These are phyloP conservation scores for Trifolium fragiferum DNA, from an alignment of 306 rosid species.

Conservation along the genomic window DNA sequence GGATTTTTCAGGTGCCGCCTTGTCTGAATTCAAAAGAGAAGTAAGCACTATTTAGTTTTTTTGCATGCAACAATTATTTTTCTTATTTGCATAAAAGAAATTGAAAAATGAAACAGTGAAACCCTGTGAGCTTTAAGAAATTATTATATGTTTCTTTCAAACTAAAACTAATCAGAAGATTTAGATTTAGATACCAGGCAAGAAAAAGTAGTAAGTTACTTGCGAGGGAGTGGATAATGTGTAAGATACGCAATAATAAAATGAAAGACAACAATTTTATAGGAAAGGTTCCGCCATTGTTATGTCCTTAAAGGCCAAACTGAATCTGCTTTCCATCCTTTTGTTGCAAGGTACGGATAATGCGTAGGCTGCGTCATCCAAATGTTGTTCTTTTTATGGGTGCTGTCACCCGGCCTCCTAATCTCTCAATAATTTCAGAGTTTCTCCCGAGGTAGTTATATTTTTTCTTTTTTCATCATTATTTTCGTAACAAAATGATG, in stretches of 20 bases:
- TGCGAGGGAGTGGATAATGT: neutral
- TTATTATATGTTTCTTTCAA: conserved; percentile 17
- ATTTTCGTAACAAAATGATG: conserved; percentile 16
- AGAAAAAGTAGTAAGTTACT: conserved; percentile 22
- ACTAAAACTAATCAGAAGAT: conserved; percentile 30
- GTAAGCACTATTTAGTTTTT: conserved; percentile 59
- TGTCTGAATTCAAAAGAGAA: conserved; percentile 99
- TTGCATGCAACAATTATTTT: conserved; percentile 21
- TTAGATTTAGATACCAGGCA: conserved; percentile 1
- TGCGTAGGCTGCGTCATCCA: conserved; percentile 98
- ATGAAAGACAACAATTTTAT: conserved; percentile 17
- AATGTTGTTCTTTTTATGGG: conserved; percentile 98
- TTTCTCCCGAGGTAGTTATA: conserved; percentile 85
- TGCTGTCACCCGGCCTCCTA: conserved; percentile 97
- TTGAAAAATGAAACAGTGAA: conserved; percentile 29
- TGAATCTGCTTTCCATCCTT: conserved; percentile 39
- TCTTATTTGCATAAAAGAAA: conserved; percentile 27
- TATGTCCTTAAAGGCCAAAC: conserved; percentile 28
- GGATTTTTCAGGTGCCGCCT: conserved; percentile 98
- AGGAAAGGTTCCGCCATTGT: conserved; percentile 24
- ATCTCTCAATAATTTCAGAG: conserved; percentile 95
- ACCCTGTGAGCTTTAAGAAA: conserved; percentile 6
- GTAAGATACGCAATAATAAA: conserved; percentile 26
- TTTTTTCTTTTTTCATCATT: conserved; percentile 19
- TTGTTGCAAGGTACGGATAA: conserved; percentile 81